Evolutionary conservation across 108 stramenopile genomes (phyloP).

Genomic region (Fragilaria radians): DNA sequence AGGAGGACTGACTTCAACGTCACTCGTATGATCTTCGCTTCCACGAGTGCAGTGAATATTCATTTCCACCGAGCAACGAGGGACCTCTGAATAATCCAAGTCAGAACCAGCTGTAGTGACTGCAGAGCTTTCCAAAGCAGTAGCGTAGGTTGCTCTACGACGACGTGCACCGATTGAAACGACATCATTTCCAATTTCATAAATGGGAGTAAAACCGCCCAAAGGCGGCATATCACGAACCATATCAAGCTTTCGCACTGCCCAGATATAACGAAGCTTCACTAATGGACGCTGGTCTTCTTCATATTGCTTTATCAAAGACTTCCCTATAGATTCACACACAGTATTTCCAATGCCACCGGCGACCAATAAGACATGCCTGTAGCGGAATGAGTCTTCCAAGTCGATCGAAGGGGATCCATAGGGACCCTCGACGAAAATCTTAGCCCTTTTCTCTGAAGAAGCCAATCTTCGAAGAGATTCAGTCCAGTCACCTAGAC

Average conservation of each 20-base stretch:
- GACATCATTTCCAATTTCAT: background rate
- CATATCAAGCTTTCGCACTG: conserved; percentile 14
- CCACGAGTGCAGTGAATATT: background rate
- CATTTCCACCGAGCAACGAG: background rate
- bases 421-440: conserved; percentile 11
- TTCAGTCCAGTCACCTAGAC: conserved; percentile 5
- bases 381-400: background rate
- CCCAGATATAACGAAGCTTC: conserved; percentile 30
- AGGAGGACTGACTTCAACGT: background rate
- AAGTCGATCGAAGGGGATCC: conserved; percentile 2
- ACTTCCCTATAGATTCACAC: conserved; percentile 1
- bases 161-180: background rate
- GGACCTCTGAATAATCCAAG: background rate
- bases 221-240: conserved; percentile 8
- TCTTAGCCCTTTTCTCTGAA: background rate
- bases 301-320: conserved; percentile 1
- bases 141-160: background rate
- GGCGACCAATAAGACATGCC: conserved; percentile 1
- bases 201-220: background rate
- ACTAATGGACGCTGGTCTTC: conserved; percentile 6
- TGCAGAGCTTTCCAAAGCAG: background rate
- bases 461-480: background rate
- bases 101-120: background rate
- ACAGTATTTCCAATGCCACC: conserved; percentile 10
- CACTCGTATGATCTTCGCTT: background rate